Conservation (phyloP, 1,284 basidiomycete species). For the Naganishia cerealis region DNA sequence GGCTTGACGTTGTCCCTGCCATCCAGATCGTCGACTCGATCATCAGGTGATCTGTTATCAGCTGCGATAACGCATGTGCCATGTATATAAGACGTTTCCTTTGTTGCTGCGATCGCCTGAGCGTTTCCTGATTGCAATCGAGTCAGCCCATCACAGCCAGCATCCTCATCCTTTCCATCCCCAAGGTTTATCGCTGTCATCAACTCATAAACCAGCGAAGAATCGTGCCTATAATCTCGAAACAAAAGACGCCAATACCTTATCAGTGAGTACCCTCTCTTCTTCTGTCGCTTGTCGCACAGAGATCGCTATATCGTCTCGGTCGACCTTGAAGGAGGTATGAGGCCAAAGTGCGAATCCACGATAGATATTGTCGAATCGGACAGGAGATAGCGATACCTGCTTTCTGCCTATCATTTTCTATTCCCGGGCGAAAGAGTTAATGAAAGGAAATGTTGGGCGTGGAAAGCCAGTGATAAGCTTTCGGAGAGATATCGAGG, state of each 20-base stretch:
- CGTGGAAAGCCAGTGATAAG: background rate
- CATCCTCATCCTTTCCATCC: background rate
- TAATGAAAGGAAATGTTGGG: background rate
- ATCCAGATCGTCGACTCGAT: background rate
- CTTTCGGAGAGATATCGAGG: background rate
- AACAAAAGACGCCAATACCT: constrained; percentile 1
- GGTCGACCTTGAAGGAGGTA: background rate
- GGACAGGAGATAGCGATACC: background rate
- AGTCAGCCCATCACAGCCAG: background rate
- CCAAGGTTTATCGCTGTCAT: background rate
- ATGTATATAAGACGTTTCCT: background rate
- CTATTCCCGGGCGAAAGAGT: background rate
- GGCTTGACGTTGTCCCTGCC: background rate
- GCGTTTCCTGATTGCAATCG: constrained; percentile 3
- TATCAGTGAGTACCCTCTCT: background rate
- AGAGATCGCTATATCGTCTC: background rate
- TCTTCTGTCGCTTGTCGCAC: background rate
- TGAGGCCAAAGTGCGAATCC: background rate
- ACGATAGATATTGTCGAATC: background rate
- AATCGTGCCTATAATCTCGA: background rate
- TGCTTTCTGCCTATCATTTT: background rate
- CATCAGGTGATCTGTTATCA: constrained; percentile 2
- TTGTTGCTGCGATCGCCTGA: background rate
- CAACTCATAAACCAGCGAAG: background rate
- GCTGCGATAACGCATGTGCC: background rate